A percentile compares a stretch with the other conserved stretches of the same genome.
Conservation (phyloP, 176 grass and related monocot species). For the Avena insularis region DNA sequence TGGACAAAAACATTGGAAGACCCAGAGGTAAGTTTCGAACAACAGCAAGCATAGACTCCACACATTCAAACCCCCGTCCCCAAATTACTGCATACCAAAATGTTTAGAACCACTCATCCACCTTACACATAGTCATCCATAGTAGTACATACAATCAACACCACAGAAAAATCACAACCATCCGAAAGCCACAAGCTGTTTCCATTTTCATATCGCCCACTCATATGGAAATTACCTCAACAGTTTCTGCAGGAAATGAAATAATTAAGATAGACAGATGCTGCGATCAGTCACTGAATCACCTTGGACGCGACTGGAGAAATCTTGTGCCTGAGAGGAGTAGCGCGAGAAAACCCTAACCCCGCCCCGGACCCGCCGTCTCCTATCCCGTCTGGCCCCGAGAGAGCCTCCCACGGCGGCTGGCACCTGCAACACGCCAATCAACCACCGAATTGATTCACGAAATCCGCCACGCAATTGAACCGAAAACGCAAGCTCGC, state of each 20-base stretch:
- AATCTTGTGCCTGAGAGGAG: conserved; percentile 70
- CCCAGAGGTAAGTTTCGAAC: neutral
- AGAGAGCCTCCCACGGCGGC: conserved; percentile 28
- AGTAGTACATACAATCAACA: neutral
- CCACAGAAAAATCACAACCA: neutral
- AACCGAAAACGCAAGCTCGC: neutral
- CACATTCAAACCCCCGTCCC: conserved; percentile 22
- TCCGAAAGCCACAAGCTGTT: neutral
- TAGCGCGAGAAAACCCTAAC: conserved; percentile 63
- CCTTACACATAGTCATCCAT: neutral
- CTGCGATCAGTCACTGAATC: neutral
- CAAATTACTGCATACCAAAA: neutral
- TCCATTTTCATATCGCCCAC: neutral
- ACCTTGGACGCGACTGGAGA: conserved; percentile 79
- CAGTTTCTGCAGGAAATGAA: neutral
- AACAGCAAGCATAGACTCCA: neutral
- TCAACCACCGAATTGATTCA: neutral
- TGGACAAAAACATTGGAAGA: neutral
- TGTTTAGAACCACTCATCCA: neutral
- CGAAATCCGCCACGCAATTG: too few species aligned
- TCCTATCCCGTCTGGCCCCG: neutral
- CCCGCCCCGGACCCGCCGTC: neutral
- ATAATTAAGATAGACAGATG: neutral
- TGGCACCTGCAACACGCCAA: conserved; percentile 26
- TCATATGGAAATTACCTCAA: neutral